Evolutionary conservation across 176 grass and related monocot species (phyloP).

Genomic region (Cymbopogon citratus): DNA sequence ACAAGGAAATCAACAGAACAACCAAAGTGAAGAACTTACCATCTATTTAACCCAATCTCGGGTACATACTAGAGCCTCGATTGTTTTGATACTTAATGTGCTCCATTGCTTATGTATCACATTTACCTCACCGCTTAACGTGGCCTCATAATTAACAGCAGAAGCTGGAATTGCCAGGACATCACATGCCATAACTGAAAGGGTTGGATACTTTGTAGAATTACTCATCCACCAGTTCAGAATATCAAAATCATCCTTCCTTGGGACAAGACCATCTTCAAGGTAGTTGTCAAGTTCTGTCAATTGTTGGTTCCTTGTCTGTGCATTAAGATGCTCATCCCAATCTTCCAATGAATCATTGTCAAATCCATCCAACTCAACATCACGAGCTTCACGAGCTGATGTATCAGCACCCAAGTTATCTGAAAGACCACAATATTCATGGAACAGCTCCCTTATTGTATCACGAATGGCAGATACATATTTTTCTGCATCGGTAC

Average conservation of each 20-base stretch:
- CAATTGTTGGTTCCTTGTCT: conserved; percentile 34
- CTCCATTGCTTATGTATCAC: conserved; percentile 39
- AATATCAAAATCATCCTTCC: conserved; percentile 52
- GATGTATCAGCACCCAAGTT: conserved; percentile 4
- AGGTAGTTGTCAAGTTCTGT: conserved; percentile 40
- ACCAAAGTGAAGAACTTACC: conserved; percentile 16
- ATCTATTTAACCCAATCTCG: conserved; percentile 41
- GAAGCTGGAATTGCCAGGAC: conserved; percentile 46
- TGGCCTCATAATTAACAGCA: conserved; percentile 28
- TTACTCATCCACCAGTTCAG: conserved; percentile 54
- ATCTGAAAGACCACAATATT: conserved; percentile 28
- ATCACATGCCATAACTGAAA: conserved; percentile 38
- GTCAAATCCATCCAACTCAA: conserved; percentile 30
- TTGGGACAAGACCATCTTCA: conserved; percentile 46
- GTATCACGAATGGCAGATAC: conserved; percentile 26
- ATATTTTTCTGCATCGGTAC: conserved; percentile 23
- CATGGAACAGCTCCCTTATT: conserved; percentile 32
- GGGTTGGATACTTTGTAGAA: conserved; percentile 42
- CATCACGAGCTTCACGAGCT: conserved; percentile 18
- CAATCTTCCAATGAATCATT: conserved; percentile 47
- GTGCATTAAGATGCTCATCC: conserved; percentile 40
- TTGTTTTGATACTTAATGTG: conserved; percentile 49
- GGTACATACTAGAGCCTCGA: conserved; percentile 43
- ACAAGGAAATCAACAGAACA: conserved; percentile 2
- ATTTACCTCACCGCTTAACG: conserved; percentile 13